Conservation (phyloP, 2,329 filamentous ascomycete genomes). For the Aureobasidium melanogenum region DNA sequence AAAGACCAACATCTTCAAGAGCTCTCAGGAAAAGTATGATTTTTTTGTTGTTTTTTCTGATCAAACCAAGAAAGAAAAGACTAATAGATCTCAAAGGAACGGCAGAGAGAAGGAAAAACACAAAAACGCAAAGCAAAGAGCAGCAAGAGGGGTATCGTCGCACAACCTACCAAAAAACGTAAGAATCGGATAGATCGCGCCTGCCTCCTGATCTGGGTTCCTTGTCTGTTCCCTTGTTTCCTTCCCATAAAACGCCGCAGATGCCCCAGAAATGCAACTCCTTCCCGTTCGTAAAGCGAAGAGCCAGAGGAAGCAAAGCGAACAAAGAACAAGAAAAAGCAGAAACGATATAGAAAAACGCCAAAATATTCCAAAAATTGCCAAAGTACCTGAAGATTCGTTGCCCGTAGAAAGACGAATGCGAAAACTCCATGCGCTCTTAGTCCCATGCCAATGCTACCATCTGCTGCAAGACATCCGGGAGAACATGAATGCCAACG, state of each 20-base stretch:
- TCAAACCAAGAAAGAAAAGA: not conserved
- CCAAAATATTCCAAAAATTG: not conserved
- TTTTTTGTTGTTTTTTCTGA: slow-evolving; percentile 7
- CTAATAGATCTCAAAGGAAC: not conserved
- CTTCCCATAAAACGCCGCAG: not conserved
- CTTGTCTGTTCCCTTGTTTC: not conserved
- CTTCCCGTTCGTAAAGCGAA: not conserved
- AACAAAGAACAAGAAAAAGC: not conserved
- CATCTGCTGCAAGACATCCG: not conserved
- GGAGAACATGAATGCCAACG: not conserved
- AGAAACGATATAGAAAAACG: not conserved
- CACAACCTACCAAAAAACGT: slow-evolving; percentile 6
- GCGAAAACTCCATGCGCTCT: not conserved
- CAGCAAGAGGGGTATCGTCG: slow-evolving; percentile 10
- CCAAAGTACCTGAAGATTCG: not conserved
- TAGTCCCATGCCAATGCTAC: not conserved
- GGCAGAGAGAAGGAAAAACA: not conserved
- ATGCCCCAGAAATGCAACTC: slow-evolving; percentile 1
- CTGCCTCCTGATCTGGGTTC: not conserved
- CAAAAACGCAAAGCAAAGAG: not conserved
- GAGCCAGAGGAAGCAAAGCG: not conserved
- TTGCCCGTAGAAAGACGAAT: not conserved
- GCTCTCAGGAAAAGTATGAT: slow-evolving; percentile 6
- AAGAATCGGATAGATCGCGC: slow-evolving; percentile 6
- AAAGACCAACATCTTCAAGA: not conserved